A percentile compares a stretch with the other conserved stretches of the same genome.
phyloP scores from a whole-genome alignment of 2,329 filamentous ascomycete genomes.

The Cladophialophora bantiana region DNA sequence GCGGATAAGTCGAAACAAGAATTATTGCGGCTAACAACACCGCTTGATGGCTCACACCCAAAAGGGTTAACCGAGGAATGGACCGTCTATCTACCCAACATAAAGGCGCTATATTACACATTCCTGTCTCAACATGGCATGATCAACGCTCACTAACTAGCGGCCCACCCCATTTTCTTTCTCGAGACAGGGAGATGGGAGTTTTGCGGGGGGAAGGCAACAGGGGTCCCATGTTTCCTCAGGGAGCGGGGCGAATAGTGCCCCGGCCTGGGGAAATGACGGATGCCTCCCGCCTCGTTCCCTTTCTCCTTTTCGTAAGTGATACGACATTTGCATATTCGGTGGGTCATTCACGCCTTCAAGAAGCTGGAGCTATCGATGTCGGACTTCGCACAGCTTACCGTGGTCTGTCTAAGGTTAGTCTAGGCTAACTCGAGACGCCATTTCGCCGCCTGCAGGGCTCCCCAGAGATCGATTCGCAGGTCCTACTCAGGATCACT shows the following conservation, averaged over 20 bases:
- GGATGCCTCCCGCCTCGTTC: not conserved
- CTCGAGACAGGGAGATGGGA: not conserved
- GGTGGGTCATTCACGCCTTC: not conserved
- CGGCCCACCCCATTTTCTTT: not conserved
- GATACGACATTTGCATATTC: not conserved
- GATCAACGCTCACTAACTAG: not conserved
- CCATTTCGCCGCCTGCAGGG: not conserved
- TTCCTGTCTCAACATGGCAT: not conserved
- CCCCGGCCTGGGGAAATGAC: not conserved
- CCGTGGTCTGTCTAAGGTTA: not conserved
- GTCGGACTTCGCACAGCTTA: not conserved
- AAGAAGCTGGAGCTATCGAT: not conserved
- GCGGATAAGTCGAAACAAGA: not conserved
- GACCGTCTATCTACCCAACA: not conserved
- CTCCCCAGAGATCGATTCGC: not conserved
- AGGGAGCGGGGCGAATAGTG: not conserved
- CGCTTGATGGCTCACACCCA: not conserved
- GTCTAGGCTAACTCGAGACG: not conserved
- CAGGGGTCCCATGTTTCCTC: not conserved
- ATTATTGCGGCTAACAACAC: not conserved
- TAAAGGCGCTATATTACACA: not conserved
- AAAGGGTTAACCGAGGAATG: conserved; percentile 3
- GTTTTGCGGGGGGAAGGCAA: conserved; percentile 1
- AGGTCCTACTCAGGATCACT: not conserved
- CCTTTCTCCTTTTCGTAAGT: not conserved